These are phyloP conservation scores for Fragilaria radians DNA, from an alignment of 108 stramenopile species.

Conservation along the genomic window DNA sequence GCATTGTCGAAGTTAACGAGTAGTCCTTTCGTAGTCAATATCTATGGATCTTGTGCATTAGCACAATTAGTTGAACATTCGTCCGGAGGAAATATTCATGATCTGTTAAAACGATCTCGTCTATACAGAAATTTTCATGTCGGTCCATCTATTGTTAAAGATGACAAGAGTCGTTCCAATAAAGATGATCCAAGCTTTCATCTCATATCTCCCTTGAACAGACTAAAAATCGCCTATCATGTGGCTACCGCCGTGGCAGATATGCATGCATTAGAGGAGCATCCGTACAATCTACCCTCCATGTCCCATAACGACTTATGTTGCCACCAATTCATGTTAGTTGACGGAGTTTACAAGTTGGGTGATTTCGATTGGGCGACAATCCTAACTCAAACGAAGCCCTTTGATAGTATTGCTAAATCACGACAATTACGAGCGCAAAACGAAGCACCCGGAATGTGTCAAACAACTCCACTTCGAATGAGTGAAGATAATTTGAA, in stretches of 20 bases:
- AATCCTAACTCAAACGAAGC: no score
- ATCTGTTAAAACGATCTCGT: constrained; percentile 8
- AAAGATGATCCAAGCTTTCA: no score
- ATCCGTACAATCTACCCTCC: constrained; percentile 25
- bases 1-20: constrained; percentile 62
- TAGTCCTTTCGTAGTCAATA: constrained; percentile 45
- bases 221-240: constrained; percentile 22
- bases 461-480: no score
- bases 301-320: constrained; percentile 42
- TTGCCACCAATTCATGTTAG: constrained; percentile 48
- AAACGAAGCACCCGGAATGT: no score
- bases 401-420: no score
- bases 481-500: no score
- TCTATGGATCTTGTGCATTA: constrained; percentile 58
- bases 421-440: no score
- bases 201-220: constrained; percentile 10
- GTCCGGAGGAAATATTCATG: constrained; percentile 7
- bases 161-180: no score
- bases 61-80: constrained; percentile 4
- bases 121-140: background rate
- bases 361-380: constrained; percentile 36
- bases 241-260: constrained; percentile 37
- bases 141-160: background rate
- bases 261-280: constrained; percentile 48
- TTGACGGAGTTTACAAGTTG: constrained; percentile 48